Evolutionary conservation across 352 stramenopile genomes (phyloP).

Genomic region (Discostella stelligera): DNA sequence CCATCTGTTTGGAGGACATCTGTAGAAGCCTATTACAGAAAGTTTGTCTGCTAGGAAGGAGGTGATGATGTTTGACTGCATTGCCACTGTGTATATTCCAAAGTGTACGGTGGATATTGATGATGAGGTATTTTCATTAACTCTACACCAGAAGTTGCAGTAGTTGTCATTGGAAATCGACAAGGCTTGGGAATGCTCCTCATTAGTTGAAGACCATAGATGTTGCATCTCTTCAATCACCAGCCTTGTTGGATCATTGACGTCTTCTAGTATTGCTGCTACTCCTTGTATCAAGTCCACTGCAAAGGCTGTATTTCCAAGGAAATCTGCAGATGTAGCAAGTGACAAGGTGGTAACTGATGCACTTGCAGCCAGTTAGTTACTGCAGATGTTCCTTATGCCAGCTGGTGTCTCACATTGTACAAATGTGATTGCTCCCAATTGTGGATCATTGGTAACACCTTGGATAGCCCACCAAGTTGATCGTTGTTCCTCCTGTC

Average conservation of each 20-base stretch:
- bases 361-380: constrained; percentile 8
- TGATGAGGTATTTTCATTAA: constrained; percentile 8
- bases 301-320: constrained; percentile 19
- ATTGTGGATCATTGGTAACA: not conserved
- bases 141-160: not conserved
- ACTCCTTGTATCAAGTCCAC: constrained; percentile 11
- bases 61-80: not conserved
- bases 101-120: constrained; percentile 6
- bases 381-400: constrained; percentile 13
- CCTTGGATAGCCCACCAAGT: not conserved
- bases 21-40: not conserved
- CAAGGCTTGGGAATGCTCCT: constrained; percentile 13
- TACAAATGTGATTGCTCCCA: constrained; percentile 3
- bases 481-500: not conserved
- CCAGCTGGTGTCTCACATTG: not conserved
- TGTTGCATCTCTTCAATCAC: constrained; percentile 6
- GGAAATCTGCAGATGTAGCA: constrained; percentile 2
- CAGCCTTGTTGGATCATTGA: constrained; percentile 19
- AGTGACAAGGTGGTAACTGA: constrained; percentile 1
- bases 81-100: constrained; percentile 6
- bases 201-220: too few species aligned
- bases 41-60: constrained; percentile 9
- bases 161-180: not conserved
- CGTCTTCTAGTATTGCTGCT: constrained; percentile 2
- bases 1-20: constrained; percentile 4